A percentile compares a stretch with the other conserved stretches of the same genome.
Evolutionary conservation across 2,329 filamentous ascomycete genomes (phyloP).

Genomic region (Boeremia lycopersici): DNA sequence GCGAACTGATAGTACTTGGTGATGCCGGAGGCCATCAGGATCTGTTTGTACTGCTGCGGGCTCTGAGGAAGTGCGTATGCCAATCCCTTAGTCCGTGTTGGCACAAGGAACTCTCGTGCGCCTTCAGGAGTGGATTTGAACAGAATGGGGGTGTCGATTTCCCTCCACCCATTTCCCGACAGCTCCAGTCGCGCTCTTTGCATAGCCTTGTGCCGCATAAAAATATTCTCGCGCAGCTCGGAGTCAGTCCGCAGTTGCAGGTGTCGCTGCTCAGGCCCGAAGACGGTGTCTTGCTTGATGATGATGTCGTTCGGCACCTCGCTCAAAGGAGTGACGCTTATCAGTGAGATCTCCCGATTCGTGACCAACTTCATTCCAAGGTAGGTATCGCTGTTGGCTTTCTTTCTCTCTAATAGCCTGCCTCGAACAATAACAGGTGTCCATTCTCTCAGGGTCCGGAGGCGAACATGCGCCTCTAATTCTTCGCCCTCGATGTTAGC

Average conservation of each 20-base stretch:
- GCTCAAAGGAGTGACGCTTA: slow-evolving; percentile 71
- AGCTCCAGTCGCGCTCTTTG: slow-evolving; percentile 62
- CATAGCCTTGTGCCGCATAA: slow-evolving; percentile 68
- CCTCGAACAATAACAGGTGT: slow-evolving; percentile 63
- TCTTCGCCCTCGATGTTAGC: slow-evolving; percentile 35
- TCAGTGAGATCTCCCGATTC: slow-evolving; percentile 65
- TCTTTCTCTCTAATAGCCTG: slow-evolving; percentile 51
- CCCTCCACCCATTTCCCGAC: slow-evolving; percentile 64
- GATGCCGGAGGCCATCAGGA: slow-evolving; percentile 90
- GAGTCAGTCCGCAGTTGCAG: slow-evolving; percentile 80
- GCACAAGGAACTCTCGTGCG: slow-evolving; percentile 91
- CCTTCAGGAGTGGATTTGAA: slow-evolving; percentile 99
- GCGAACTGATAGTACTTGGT: slow-evolving; percentile 89
- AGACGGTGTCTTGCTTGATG: slow-evolving; percentile 74
- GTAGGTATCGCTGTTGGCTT: slow-evolving; percentile 40
- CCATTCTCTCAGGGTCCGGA: slow-evolving; percentile 55
- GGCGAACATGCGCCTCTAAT: slow-evolving; percentile 38
- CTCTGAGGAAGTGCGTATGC: slow-evolving; percentile 95
- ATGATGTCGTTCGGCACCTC: slow-evolving; percentile 76
- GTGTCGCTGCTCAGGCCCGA: slow-evolving; percentile 76
- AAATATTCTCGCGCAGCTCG: slow-evolving; percentile 69
- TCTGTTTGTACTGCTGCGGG: slow-evolving; percentile 98
- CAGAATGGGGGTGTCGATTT: slow-evolving; percentile 89
- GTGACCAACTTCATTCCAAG: slow-evolving; percentile 42
- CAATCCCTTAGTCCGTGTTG: slow-evolving; percentile 74